These are phyloP conservation scores for Carallia pectinifolia DNA, from an alignment of 345 rosid genomes.

Conservation along the genomic window DNA sequence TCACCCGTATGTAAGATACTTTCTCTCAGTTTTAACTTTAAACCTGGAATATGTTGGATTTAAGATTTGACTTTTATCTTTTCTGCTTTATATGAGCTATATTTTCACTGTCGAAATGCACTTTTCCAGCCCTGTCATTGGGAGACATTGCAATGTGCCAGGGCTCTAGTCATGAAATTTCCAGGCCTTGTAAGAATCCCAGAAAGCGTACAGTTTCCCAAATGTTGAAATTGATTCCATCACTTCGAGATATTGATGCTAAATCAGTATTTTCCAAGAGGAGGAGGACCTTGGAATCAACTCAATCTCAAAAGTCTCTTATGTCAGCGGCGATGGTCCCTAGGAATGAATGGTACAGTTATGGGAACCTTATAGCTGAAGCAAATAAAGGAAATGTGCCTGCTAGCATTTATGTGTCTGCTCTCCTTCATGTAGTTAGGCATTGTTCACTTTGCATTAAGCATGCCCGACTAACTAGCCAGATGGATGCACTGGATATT, in stretches of 20 bases:
- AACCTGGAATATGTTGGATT: slow-evolving; percentile 8
- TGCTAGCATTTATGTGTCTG: slow-evolving; percentile 75
- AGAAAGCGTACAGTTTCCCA: slow-evolving; percentile 69
- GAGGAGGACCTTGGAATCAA: slow-evolving; percentile 44
- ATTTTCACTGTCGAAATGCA: slow-evolving; percentile 30
- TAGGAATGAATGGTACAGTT: slow-evolving; percentile 59
- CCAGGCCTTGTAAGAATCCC: slow-evolving; percentile 46
- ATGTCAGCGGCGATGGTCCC: slow-evolving; percentile 39
- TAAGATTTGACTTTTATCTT: not conserved
- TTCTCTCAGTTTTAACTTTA: slow-evolving; percentile 21
- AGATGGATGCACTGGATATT: slow-evolving; percentile 88
- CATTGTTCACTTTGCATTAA: slow-evolving; percentile 90
- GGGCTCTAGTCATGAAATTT: slow-evolving; percentile 39
- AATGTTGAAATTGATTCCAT: slow-evolving; percentile 71
- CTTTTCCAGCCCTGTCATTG: slow-evolving; percentile 53
- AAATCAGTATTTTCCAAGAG: slow-evolving; percentile 44
- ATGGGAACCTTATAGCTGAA: slow-evolving; percentile 80
- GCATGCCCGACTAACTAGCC: slow-evolving; percentile 92
- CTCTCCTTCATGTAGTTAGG: slow-evolving; percentile 89
- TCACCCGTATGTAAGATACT: slow-evolving; percentile 79
- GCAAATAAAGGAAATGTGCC: slow-evolving; percentile 92
- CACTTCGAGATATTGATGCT: slow-evolving; percentile 60
- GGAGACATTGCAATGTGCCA: slow-evolving; percentile 38
- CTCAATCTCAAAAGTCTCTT: slow-evolving; percentile 39
- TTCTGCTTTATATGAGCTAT: slow-evolving; percentile 9